A percentile compares a stretch with the other conserved stretches of the same genome.
These are phyloP conservation scores for Xylariaceae sp. DNA, from an alignment of 2,329 filamentous ascomycete genomes.

Conservation along the genomic window DNA sequence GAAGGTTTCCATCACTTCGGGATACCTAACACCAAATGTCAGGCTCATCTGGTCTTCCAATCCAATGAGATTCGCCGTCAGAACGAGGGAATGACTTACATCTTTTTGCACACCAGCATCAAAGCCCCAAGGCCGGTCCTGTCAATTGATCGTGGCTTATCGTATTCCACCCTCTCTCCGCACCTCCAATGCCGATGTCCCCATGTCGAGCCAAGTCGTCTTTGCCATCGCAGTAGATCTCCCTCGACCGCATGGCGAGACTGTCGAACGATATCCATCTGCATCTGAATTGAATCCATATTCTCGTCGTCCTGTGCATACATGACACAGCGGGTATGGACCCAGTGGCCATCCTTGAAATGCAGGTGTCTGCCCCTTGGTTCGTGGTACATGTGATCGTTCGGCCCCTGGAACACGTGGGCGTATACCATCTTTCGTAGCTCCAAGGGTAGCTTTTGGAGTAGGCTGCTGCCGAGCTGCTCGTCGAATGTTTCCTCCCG, in stretches of 20 bases:
- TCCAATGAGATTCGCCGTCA: neutral
- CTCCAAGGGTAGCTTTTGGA: conserved; percentile 34
- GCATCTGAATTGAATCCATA: conserved; percentile 25
- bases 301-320: conserved; percentile 27
- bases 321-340: conserved; percentile 30
- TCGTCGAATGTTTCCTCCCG: conserved; percentile 10
- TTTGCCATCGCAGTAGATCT: conserved; percentile 28
- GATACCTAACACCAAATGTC: conserved; percentile 23
- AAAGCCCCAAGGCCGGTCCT: conserved; percentile 26
- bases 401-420: conserved; percentile 23
- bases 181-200: conserved; percentile 34
- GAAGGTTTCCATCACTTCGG: conserved; percentile 31
- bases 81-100: conserved; percentile 24
- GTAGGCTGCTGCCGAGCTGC: conserved; percentile 28
- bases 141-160: conserved; percentile 22
- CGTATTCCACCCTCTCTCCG: conserved; percentile 26
- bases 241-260: conserved; percentile 13
- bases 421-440: conserved; percentile 33
- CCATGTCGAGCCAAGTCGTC: conserved; percentile 29
- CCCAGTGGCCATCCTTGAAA: conserved; percentile 30
- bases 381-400: conserved; percentile 28
- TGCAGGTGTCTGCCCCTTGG: conserved; percentile 27
- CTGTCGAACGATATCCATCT: conserved; percentile 25
- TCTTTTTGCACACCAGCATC: conserved; percentile 32
- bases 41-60: conserved; percentile 9